These are phyloP conservation scores for Populus simonii DNA, from an alignment of 345 rosid species.

Conservation along the genomic window DNA sequence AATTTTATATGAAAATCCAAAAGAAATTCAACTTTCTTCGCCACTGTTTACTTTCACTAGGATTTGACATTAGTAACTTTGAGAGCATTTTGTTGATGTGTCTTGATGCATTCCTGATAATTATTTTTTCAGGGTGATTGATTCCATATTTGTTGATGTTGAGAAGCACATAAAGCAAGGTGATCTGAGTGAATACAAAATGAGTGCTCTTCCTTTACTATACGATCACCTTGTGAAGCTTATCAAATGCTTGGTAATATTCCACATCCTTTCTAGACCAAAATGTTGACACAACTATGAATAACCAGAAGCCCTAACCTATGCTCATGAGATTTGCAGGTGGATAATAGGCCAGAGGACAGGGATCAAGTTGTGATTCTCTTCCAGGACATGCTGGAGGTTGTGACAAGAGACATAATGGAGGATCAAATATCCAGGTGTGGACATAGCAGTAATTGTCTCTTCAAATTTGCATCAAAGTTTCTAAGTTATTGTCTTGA, in stretches of 20 bases:
- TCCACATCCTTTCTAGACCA: slow-evolving; percentile 1
- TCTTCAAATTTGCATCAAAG: not conserved
- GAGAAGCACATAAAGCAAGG: slow-evolving; percentile 42
- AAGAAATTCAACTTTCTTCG: not conserved
- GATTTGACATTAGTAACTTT: slow-evolving; percentile 9
- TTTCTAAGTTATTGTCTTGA: not conserved
- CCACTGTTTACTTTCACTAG: not conserved
- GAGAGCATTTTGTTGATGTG: not conserved
- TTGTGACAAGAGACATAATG: slow-evolving; percentile 82
- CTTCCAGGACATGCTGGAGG: slow-evolving; percentile 99
- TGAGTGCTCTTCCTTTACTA: slow-evolving; percentile 90
- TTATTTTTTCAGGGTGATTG: slow-evolving; percentile 61
- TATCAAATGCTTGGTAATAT: slow-evolving; percentile 75
- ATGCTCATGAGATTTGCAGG: slow-evolving; percentile 38
- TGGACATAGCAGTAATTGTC: not conserved
- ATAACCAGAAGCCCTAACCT: slow-evolving; percentile 12
- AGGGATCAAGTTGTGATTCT: slow-evolving; percentile 85
- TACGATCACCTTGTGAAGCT: slow-evolving; percentile 81
- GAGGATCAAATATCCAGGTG: slow-evolving; percentile 72
- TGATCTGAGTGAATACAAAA: slow-evolving; percentile 51
- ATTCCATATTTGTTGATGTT: slow-evolving; percentile 55
- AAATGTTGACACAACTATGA: not conserved
- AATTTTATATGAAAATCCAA: slow-evolving; percentile 1
- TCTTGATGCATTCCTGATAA: slow-evolving; percentile 18
- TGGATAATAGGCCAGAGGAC: slow-evolving; percentile 66